These are phyloP conservation scores for Fusarium sp. DNA, from an alignment of 2,329 filamentous ascomycete species.

Conservation along the genomic window DNA sequence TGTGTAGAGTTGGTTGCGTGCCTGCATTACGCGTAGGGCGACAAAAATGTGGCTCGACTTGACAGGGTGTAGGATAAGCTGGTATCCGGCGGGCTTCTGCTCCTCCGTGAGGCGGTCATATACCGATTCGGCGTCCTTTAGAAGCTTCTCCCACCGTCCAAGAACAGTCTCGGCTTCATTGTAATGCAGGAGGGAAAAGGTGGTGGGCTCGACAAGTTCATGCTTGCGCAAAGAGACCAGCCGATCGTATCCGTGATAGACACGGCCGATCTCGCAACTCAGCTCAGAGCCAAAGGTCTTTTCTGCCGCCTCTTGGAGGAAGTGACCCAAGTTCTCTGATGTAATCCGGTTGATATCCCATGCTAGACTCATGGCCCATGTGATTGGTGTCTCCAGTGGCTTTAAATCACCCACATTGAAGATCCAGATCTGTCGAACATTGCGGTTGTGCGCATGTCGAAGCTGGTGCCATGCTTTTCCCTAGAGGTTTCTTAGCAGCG, in stretches of 20 bases:
- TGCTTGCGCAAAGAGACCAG: slow-evolving; percentile 64
- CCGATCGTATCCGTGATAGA: slow-evolving; percentile 63
- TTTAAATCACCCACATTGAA: slow-evolving; percentile 74
- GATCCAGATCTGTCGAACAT: slow-evolving; percentile 68
- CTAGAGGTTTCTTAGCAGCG: slow-evolving; percentile 26
- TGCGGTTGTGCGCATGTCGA: slow-evolving; percentile 60
- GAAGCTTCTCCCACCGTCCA: slow-evolving; percentile 60
- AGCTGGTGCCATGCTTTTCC: slow-evolving; percentile 62
- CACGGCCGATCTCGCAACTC: slow-evolving; percentile 56
- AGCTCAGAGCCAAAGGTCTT: slow-evolving; percentile 60
- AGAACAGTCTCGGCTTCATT: slow-evolving; percentile 65
- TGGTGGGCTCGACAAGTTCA: slow-evolving; percentile 66
- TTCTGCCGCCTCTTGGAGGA: slow-evolving; percentile 59
- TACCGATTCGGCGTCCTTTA: slow-evolving; percentile 54
- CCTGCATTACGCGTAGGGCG: slow-evolving; percentile 56
- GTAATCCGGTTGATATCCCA: slow-evolving; percentile 64
- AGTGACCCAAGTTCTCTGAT: slow-evolving; percentile 52
- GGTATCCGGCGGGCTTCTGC: slow-evolving; percentile 64
- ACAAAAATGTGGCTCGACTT: slow-evolving; percentile 64
- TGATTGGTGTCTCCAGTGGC: slow-evolving; percentile 66
- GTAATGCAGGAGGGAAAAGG: slow-evolving; percentile 69
- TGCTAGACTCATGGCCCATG: slow-evolving; percentile 67
- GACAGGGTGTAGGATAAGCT: slow-evolving; percentile 69
- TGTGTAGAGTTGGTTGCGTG: slow-evolving; percentile 63
- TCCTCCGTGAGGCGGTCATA: slow-evolving; percentile 54